Base-by-base conservation (phyloP, 2,329 filamentous ascomycete genomes). In the Chaetomiaceae sp. region DNA sequence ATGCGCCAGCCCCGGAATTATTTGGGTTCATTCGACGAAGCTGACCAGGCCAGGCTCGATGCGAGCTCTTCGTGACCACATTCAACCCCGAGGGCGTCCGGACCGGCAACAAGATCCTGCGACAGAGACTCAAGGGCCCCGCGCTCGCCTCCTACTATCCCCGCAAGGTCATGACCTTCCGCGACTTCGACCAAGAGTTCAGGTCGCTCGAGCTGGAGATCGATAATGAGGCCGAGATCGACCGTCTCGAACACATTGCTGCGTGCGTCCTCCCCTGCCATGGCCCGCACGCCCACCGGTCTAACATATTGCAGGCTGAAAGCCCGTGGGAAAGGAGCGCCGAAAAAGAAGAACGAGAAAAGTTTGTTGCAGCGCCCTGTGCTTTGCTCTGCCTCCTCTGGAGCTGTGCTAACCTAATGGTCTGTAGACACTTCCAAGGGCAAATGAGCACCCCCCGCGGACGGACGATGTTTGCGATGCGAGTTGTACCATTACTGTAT, bases 51-150 rank as follows among this genome's bases (percentile, higher is more conserved):
- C 62, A 96, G 91, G 80, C 81, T 65, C 90, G 91, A 85, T 96
- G 89, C 78, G 82, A 85, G 68, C 82, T 97, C 73, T 99, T 97
- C 76, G 85, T 85, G 64, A 88, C 87, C 44, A 91, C 85, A 47
- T 97, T 84, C 76, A 99, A 99, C 71, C 93, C 93, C 21, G 78
- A 89, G 49, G 76, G 83, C 60, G 69, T 86, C 55, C 88, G 93
- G 55, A 82, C 89, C 60, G 93, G 93, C 64, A 96, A 93, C 74
- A 95, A 93, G 71, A 77, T 99, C 67, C 77, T 99, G 54, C 88
- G 91, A 64, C 87, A 96, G 69, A 83, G 91, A 64, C 76, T 97
- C 56, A 83, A 81, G 64, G 93, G 93, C n/a, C 88, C 90, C 25
- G 73, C 86, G 0, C 72, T 96, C 58, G 86, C 85, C 34, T 78